Evolutionary conservation across 2,329 filamentous ascomycete species (phyloP), one percentile per base, ranked within the genome.

Genomic region (Aspergillus udagawae): DNA sequence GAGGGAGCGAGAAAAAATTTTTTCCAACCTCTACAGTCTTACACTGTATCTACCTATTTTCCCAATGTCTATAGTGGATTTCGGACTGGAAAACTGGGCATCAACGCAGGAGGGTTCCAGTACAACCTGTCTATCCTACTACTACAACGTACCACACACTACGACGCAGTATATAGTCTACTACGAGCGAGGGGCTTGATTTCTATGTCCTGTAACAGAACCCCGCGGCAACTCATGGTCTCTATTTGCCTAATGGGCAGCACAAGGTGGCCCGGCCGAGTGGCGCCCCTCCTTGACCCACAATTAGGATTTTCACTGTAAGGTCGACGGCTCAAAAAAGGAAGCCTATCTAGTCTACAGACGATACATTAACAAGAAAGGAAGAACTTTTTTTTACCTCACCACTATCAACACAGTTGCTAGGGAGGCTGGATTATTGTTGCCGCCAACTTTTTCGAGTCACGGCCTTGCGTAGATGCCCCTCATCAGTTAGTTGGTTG

Each of bases 81-180:
- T 59, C 56, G 56, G 59, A 65, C 57, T 59, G 59, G 56, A 47
- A 62, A 58, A 65, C 72, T 73, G 72, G 72, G 72, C 72, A 74
- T 71, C 72, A 73, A 74, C 69, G 67, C 70, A 72, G 65, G 60
- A 53, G 21, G 27, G 48, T 29, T 25, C 32, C 23, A 20, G 21
- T 32, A 35, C n/a, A 51, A 27, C 32, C 28, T 51, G 21, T 25
- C 7, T 53, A 23, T 35, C 44, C 44, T 14, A 21, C 42, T 45
- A 45, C 20, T 21, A 45, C 21, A 14, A 20, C 21, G 42, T 45
- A 20, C 42, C n/a, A 20, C 42, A 45, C 23, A 23, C 44, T 47
- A 23, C 44, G 44, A 14, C 4, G 44, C 21, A 23, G 12, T 23
- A 23, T 14, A 23, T 47, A 14, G 23, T 47, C 20, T 14, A 14